phyloP scores from a whole-genome alignment of 768 basidiomycete genomes.

The Pleurotus ostreatus region DNA sequence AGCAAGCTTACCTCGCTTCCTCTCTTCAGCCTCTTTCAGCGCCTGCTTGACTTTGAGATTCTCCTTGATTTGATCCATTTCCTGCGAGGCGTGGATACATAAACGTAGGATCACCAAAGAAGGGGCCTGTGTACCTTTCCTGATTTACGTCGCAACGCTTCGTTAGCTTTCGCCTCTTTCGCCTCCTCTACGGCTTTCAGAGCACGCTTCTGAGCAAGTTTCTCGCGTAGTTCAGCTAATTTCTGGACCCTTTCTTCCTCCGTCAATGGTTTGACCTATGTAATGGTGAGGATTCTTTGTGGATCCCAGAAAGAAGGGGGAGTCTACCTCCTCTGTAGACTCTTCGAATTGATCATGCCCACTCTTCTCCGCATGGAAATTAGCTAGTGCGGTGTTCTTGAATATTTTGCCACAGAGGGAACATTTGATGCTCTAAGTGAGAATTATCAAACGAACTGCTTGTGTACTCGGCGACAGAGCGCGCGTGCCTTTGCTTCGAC shows the following conservation, averaged over 20 bases:
- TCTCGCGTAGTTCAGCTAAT: slow-evolving; percentile 72
- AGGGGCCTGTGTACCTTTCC: slow-evolving; percentile 50
- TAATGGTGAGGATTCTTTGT: neutral
- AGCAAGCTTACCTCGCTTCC: slow-evolving; percentile 59
- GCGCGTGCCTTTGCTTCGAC: slow-evolving; percentile 59
- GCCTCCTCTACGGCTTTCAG: slow-evolving; percentile 69
- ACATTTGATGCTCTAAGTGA: slow-evolving; percentile 73
- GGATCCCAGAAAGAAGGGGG: neutral
- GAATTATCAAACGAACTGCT: neutral
- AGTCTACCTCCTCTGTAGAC: slow-evolving; percentile 80
- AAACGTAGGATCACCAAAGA: neutral
- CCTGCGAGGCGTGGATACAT: slow-evolving; percentile 36
- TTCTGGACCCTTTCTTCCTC: slow-evolving; percentile 89
- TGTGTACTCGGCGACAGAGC: neutral
- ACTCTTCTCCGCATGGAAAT: slow-evolving; percentile 91
- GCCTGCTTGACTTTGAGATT: slow-evolving; percentile 75
- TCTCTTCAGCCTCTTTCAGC: slow-evolving; percentile 77
- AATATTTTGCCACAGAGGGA: slow-evolving; percentile 83
- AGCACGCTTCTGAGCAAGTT: slow-evolving; percentile 78
- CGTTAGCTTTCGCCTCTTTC: slow-evolving; percentile 69
- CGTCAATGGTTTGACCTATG: slow-evolving; percentile 86
- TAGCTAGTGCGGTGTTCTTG: slow-evolving; percentile 80
- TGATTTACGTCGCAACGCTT: slow-evolving; percentile 78
- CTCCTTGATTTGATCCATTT: slow-evolving; percentile 69
- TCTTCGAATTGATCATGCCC: slow-evolving; percentile 97